Base-by-base conservation (phyloP, 305 asterid genomes). In the Striga hermonthica region DNA sequence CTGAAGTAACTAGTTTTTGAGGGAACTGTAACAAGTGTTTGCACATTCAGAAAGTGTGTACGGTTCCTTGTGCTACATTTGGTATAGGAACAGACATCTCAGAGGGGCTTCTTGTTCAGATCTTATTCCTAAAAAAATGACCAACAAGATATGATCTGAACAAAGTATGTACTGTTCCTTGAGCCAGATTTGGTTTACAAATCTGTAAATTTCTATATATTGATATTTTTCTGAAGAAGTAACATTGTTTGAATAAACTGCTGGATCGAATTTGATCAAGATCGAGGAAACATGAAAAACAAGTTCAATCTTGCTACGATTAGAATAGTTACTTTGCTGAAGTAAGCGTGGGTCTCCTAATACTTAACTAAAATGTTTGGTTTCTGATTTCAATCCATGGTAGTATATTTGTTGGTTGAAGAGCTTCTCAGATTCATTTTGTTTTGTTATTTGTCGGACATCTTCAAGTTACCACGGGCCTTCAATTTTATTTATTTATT, bases 1-100 rank as follows among this genome's bases (percentile, higher is more conserved):
- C 55, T 35, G 78, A 80, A 58, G 95, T 85, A 72, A 72, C 65
- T 77, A 80, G 31, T 65, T 79, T 44, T 71, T 85, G 50, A 84
- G 77, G 72, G 86, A 82, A 67, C 95, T 80, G 93, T 87, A 72
- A 63, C 62, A 22, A 22, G 41, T 14, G 9, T 57, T 57, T 43
- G 31, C 31, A 22, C 31, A 22, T 22, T 22, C 31, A 22, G 31
- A 22, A 13, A 37, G 4, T 22, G 4, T 44, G 31, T 12, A 13
- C 22, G 31, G 36, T 57, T 35, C 31, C 11, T 57, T 45, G 48
- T 22, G 31, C 31, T 22, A 22, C 1, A 22, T 22, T 22, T 22
- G 31, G 75, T 78, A 78, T 67, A 81, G 68, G 81, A 75, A 68
- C 66, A 67, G 70, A 73, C 57, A 56, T 79, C 81, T 72, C 78